phyloP scores from a whole-genome alignment of 495 filamentous ascomycete species.

The Hypoxylon trugodes region DNA sequence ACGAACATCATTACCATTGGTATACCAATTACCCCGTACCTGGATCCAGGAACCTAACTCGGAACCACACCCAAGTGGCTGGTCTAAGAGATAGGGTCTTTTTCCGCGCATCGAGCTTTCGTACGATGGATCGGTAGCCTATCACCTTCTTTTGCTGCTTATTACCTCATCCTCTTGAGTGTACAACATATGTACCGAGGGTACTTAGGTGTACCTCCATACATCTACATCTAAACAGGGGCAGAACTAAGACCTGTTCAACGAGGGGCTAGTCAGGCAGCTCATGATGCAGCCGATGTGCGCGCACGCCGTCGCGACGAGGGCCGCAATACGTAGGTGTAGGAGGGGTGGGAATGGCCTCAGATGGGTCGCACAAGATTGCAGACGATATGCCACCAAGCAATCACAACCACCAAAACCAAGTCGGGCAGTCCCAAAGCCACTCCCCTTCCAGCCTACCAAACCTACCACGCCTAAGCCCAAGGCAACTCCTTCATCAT shows the following conservation, averaged over 20 bases:
- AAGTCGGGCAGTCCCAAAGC: constrained; percentile 12
- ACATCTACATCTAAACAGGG: too few relatives aligned
- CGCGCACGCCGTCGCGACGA: constrained; percentile 1
- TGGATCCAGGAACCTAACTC: constrained; percentile 14
- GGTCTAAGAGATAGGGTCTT: background rate
- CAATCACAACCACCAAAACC: background rate
- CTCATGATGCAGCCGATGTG: constrained; percentile 34
- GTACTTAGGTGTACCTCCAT: background rate
- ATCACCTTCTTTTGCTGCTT: constrained; percentile 9
- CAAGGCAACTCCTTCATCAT: background rate
- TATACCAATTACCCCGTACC: constrained; percentile 13
- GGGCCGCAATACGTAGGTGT: constrained; percentile 15
- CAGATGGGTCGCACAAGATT: constrained; percentile 9
- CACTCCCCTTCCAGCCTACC: constrained; percentile 14
- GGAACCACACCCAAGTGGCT: constrained; percentile 21
- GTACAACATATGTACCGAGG: too few relatives aligned
- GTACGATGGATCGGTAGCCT: constrained; percentile 31
- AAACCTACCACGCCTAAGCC: constrained; percentile 4
- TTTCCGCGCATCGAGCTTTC: constrained; percentile 6
- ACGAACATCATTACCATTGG: constrained; percentile 28
- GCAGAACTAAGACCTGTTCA: background rate
- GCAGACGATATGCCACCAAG: constrained; percentile 19
- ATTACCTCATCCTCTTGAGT: constrained; percentile 12
- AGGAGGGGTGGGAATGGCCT: constrained; percentile 27
- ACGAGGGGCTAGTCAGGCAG: constrained; percentile 9